Percentiles rank a stretch among this genome's conserved stretches.
phyloP scores from a whole-genome alignment of 805 yeast species.

The Grigorovia jiainica region DNA sequence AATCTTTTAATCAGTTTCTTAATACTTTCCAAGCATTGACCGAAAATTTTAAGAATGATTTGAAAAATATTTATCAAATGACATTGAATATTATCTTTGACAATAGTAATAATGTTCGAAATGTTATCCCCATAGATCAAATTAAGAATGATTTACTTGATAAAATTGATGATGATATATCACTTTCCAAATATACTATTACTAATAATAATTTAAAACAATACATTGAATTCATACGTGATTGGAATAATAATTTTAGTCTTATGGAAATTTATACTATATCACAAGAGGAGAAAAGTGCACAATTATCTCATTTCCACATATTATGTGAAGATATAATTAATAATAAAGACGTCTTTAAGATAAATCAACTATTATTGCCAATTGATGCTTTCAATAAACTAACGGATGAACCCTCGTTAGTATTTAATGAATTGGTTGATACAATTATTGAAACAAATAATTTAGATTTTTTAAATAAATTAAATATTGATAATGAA shows the following conservation, averaged over 20 bases:
- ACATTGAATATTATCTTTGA: conserved; percentile 15
- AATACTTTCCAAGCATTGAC: conserved; percentile 4
- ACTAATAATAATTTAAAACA: conserved; percentile 7
- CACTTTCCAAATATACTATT: conserved; percentile 3
- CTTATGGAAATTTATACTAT: conserved; percentile 16
- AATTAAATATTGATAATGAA: conserved; percentile 6
- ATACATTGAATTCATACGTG: conserved; percentile 12
- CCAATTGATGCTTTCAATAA: conserved; percentile 4
- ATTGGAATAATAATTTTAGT: conserved; percentile 7
- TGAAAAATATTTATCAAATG: conserved; percentile 1
- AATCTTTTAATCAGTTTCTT: conserved; percentile 13
- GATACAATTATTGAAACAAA: not conserved
- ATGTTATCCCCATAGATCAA: conserved; percentile 2
- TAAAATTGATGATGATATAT: conserved; percentile 7
- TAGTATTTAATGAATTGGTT: not conserved
- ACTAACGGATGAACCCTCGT: not conserved
- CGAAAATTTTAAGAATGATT: not conserved
- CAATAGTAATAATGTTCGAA: conserved; percentile 10
- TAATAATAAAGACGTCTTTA: not conserved
- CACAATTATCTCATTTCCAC: conserved; percentile 20
- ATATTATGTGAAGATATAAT: conserved; percentile 9
- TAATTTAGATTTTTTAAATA: conserved; percentile 9
- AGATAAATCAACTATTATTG: not conserved
- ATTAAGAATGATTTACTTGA: conserved; percentile 9
- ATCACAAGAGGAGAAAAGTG: conserved; percentile 12